These are phyloP conservation scores for Acer yangbiense DNA, from an alignment of 345 rosid species.

Conservation along the genomic window DNA sequence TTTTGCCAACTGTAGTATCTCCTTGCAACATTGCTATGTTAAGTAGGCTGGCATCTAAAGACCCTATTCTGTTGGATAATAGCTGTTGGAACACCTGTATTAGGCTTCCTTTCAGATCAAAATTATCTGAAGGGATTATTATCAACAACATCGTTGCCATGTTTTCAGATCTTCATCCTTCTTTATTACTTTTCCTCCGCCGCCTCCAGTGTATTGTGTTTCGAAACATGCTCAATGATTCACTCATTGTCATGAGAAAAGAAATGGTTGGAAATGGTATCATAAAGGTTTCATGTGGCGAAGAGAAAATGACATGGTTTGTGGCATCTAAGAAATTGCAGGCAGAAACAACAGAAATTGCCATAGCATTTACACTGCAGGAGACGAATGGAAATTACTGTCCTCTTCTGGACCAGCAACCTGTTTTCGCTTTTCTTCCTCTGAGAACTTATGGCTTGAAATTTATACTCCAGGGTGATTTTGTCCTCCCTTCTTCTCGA, in stretches of 20 bases:
- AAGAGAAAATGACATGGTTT: conserved; percentile 82
- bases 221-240: conserved; percentile 64
- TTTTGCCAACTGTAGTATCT: conserved; percentile 77
- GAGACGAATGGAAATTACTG: conserved; percentile 55
- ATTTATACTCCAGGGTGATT: conserved; percentile 95
- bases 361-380: conserved; percentile 81
- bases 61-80: conserved; percentile 35
- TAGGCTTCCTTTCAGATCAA: conserved; percentile 78
- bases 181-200: conserved; percentile 88
- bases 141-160: conserved; percentile 51
- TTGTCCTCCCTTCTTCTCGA: conserved; percentile 92
- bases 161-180: conserved; percentile 94
- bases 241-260: conserved; percentile 72
- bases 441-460: conserved; percentile 92
- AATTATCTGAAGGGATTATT: conserved; percentile 55
- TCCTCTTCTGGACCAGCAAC: conserved; percentile 69
- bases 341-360: conserved; percentile 72
- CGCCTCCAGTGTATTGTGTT: conserved; percentile 75
- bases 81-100: conserved; percentile 86
- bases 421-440: conserved; percentile 95
- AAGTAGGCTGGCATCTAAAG: conserved; percentile 45
- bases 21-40: conserved; percentile 64
- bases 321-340: conserved; percentile 73
- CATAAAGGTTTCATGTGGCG: conserved; percentile 74
- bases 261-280: conserved; percentile 68